A percentile compares a stretch with the other conserved stretches of the same genome.
phyloP scores from a whole-genome alignment of 345 rosid species.

The Brassica napus region DNA sequence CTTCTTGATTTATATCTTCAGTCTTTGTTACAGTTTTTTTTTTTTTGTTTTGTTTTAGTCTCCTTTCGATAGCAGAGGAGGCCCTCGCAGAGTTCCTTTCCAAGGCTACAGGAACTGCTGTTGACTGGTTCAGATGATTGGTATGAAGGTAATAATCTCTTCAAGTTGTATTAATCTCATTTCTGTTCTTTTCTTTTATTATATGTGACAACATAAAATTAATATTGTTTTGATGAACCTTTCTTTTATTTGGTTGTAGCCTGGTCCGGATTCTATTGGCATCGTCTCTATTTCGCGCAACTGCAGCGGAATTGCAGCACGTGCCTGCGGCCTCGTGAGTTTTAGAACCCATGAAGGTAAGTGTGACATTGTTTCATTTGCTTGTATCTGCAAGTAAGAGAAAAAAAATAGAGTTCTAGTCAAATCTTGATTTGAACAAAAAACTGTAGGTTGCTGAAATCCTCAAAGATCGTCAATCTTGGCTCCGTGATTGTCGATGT shows the following conservation, averaged over 20 bases:
- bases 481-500: slow-evolving; percentile 96
- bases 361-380: not conserved
- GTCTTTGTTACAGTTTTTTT: not conserved
- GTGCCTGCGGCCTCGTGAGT: slow-evolving; percentile 99
- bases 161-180: too few relatives aligned
- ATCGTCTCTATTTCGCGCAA: slow-evolving; percentile 98
- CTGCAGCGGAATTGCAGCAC: slow-evolving; percentile 96
- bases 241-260: slow-evolving; percentile 48
- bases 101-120: slow-evolving; percentile 99
- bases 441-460: slow-evolving; percentile 64
- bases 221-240: too few relatives aligned
- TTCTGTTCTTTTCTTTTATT: too few relatives aligned
- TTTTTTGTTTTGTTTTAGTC: slow-evolving; percentile 48
- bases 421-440: not conserved
- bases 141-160: slow-evolving; percentile 79
- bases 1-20: not conserved
- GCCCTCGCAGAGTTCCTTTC: slow-evolving; percentile 59
- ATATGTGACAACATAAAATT: too few relatives aligned
- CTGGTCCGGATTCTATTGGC: slow-evolving; percentile 99
- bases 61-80: slow-evolving; percentile 93
- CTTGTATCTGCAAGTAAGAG: not conserved
- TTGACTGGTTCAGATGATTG: slow-evolving; percentile 98
- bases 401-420: not conserved
- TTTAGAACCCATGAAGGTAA: slow-evolving; percentile 86
- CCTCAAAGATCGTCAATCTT: slow-evolving; percentile 94